Evolutionary conservation across 176 grass and related monocot genomes (phyloP), one percentile per base, ranked within the genome.

Genomic region (Juncus inflexus): DNA sequence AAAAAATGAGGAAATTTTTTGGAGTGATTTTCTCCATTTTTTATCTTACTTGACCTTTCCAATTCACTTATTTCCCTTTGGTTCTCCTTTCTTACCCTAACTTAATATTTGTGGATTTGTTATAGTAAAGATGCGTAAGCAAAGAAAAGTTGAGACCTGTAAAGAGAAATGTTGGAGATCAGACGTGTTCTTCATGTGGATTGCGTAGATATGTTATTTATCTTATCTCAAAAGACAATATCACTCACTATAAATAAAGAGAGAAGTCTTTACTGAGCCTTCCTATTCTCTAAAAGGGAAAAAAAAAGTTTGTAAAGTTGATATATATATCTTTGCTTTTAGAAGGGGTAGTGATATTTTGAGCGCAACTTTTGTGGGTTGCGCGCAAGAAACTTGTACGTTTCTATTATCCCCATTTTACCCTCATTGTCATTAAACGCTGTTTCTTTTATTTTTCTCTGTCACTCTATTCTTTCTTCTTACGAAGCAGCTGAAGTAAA

Each of bases 161-260:
- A 81, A 62, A 73, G 73, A 50, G 43, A 55, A 75, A 68, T 63
- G 16, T 75, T 76, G 66, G 73, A 60, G 74, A 64, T 51, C 57
- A 50, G 84, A 90, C 59, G 57, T 61, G 71, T 62, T 64, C 60
- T 63, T 90, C 83, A 77, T 80, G 87, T 90, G 87, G 79, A 74
- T 80, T 80, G 87, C 61, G 87, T 90, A 90, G 87, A 90, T 86
- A 60, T 66, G 79, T 54, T 83, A 90, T 83, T 86, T 85, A 82
- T 82, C 75, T 90, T 86, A 86, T 77, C 69, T 86, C 69, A 83
- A 86, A 90, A 85, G 82, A 2, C 12, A n/a, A n/a, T 49, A 3
- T 8, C 65, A 55, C 62, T 64, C 60, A 67, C 78, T 78, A 73
- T 86, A 81, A 47, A 73, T 86, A 81, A 47, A 47, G 43, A 47